phyloP scores from a whole-genome alignment of 2,329 filamentous ascomycete genomes.

The Xylaria polymorpha region DNA sequence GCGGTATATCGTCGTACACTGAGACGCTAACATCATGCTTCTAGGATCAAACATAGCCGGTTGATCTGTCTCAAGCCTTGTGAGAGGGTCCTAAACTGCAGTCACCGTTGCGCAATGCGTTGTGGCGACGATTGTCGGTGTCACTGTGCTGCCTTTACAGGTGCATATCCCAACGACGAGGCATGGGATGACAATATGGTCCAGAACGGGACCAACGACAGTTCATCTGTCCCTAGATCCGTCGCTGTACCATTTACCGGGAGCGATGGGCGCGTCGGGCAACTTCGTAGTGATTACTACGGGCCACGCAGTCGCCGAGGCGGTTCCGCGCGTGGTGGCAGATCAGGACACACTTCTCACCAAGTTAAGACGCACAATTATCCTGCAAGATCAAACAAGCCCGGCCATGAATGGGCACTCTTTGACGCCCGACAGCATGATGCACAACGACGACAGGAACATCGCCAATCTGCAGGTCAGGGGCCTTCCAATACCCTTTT shows the following conservation, averaged over 20 bases:
- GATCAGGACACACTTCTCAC: not conserved
- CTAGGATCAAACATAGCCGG: conserved; percentile 44
- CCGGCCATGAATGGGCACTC: conserved; percentile 27
- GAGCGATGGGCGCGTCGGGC: conserved; percentile 23
- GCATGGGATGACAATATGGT: conserved; percentile 24
- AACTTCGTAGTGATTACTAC: conserved; percentile 11
- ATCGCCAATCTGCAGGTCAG: conserved; percentile 4
- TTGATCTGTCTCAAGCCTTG: conserved; percentile 48
- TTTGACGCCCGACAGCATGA: conserved; percentile 43
- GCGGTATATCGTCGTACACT: not conserved
- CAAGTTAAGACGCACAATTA: not conserved
- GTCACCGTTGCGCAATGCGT: conserved; percentile 45
- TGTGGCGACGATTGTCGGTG: conserved; percentile 48
- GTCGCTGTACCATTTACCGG: conserved; percentile 29
- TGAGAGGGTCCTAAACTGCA: conserved; percentile 43
- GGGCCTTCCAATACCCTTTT: not conserved
- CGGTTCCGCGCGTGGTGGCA: conserved; percentile 19
- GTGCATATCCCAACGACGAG: conserved; percentile 46
- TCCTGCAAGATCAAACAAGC: conserved; percentile 5
- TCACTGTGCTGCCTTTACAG: conserved; percentile 43
- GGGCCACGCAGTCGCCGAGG: conserved; percentile 21
- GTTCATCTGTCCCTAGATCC: conserved; percentile 10
- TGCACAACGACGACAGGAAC: conserved; percentile 24
- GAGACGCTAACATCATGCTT: conserved; percentile 19
- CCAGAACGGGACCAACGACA: not conserved